phyloP scores from a whole-genome alignment of 768 basidiomycete genomes.

The Lactifluus rugatus region DNA sequence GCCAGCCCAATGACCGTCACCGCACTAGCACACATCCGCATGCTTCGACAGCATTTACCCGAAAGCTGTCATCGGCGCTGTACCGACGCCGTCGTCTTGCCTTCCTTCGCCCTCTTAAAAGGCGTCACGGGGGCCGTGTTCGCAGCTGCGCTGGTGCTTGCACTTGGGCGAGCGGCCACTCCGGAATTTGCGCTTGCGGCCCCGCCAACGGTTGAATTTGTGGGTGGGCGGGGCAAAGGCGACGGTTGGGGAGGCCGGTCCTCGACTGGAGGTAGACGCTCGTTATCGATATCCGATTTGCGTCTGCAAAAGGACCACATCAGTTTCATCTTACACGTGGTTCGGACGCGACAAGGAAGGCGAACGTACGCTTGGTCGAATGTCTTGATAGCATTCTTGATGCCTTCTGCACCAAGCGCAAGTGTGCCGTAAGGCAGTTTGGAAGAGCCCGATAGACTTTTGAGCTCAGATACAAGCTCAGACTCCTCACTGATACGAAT shows the following conservation, averaged over 20 bases:
- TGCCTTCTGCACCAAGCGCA: slow-evolving; percentile 84
- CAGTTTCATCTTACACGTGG: too few relatives aligned
- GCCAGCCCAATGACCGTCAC: too few relatives aligned
- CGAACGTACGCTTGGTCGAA: slow-evolving; percentile 90
- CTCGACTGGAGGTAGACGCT: slow-evolving; percentile 70
- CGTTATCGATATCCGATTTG: slow-evolving; percentile 98
- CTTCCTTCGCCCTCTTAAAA: slow-evolving; percentile 1
- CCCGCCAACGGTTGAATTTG: background rate
- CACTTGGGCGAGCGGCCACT: background rate
- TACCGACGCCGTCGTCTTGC: background rate
- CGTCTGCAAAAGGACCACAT: slow-evolving; percentile 40
- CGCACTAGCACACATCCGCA: too few relatives aligned
- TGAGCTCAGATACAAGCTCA: slow-evolving; percentile 94
- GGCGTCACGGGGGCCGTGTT: background rate
- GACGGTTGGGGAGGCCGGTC: background rate
- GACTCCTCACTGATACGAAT: slow-evolving; percentile 73
- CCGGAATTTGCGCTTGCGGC: background rate
- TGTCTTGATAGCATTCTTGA: slow-evolving; percentile 86
- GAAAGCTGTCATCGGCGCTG: too few relatives aligned
- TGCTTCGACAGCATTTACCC: too few relatives aligned
- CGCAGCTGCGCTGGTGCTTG: background rate
- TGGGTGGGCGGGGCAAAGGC: background rate
- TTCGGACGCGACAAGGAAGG: too few relatives aligned
- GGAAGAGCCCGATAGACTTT: slow-evolving; percentile 71
- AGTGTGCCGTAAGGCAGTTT: slow-evolving; percentile 78